These are phyloP conservation scores for Trichosporon sp. DNA, from an alignment of 1,284 basidiomycete species.

Conservation along the genomic window DNA sequence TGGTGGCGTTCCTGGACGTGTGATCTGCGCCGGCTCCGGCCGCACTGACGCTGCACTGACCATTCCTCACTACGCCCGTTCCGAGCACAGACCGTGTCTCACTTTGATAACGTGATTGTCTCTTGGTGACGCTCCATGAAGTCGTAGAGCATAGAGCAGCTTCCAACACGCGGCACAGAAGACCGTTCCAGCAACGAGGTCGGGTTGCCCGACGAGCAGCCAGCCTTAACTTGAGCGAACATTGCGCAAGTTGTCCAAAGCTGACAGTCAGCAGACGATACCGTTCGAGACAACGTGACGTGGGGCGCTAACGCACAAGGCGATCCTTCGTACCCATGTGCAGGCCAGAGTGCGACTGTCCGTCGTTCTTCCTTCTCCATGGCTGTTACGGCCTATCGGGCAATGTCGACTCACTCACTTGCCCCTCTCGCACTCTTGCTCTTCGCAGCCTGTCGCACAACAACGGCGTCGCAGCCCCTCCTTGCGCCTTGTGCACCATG, in stretches of 20 bases:
- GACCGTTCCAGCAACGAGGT: not conserved
- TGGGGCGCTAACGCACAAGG: not conserved
- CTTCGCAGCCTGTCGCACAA: not conserved
- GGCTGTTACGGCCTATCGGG: not conserved
- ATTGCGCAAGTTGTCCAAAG: not conserved
- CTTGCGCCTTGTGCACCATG: not conserved
- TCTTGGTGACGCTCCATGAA: not conserved
- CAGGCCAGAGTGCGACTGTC: not conserved
- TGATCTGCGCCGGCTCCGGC: not conserved
- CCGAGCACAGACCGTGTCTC: not conserved
- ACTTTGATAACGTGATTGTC: conserved; percentile 8
- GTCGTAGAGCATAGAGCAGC: too few relatives aligned
- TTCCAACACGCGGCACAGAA: too few relatives aligned
- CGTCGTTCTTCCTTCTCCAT: not conserved
- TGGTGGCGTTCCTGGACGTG: not conserved
- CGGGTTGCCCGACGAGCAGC: not conserved
- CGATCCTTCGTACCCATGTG: not conserved
- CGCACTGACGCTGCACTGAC: not conserved
- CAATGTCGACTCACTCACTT: not conserved
- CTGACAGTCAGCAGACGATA: not conserved
- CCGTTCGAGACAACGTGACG: conserved; percentile 5
- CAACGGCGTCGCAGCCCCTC: not conserved
- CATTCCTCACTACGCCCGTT: not conserved
- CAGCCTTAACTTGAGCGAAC: not conserved
- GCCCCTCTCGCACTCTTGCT: not conserved